These are phyloP conservation scores for Emergomyces africanus DNA, from an alignment of 2,329 filamentous ascomycete genomes.

Conservation along the genomic window DNA sequence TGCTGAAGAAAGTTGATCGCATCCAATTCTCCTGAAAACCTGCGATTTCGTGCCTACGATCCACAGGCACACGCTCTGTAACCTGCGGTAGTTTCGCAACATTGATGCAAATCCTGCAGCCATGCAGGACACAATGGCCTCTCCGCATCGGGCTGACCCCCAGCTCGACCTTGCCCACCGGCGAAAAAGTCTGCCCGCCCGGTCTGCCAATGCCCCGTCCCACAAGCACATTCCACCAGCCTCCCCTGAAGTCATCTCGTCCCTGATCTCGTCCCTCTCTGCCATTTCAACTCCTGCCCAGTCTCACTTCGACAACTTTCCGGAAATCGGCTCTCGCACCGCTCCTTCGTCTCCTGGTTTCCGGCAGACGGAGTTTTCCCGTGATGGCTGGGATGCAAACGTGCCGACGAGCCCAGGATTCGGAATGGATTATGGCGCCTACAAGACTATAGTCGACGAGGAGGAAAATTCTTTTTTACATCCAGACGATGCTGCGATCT, in stretches of 20 bases:
- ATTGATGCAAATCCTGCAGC: slow-evolving; percentile 1
- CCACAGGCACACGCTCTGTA: background rate
- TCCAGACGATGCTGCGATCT: slow-evolving; percentile 44
- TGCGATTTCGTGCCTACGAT: background rate
- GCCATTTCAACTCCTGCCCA: slow-evolving; percentile 50
- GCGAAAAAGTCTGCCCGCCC: slow-evolving; percentile 33
- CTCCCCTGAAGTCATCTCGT: slow-evolving; percentile 42
- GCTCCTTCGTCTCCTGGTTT: slow-evolving; percentile 22
- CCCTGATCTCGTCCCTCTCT: slow-evolving; percentile 49
- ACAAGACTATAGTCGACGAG: slow-evolving; percentile 40
- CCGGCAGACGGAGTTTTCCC: slow-evolving; percentile 16
- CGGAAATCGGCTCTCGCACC: slow-evolving; percentile 30
- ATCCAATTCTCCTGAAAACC: background rate
- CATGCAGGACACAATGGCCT: slow-evolving; percentile 1
- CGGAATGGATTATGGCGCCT: slow-evolving; percentile 61
- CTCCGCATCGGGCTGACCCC: background rate
- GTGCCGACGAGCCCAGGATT: slow-evolving; percentile 33
- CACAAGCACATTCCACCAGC: slow-evolving; percentile 26
- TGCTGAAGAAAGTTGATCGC: background rate
- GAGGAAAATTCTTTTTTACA: slow-evolving; percentile 38
- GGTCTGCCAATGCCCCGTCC: slow-evolving; percentile 12
- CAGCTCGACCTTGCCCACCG: slow-evolving; percentile 13
- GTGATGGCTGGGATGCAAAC: slow-evolving; percentile 15
- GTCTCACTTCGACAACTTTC: slow-evolving; percentile 53
- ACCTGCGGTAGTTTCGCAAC: background rate